phyloP scores from a whole-genome alignment of 2,329 filamentous ascomycete genomes.

The Penicillium sclerotigenum region DNA sequence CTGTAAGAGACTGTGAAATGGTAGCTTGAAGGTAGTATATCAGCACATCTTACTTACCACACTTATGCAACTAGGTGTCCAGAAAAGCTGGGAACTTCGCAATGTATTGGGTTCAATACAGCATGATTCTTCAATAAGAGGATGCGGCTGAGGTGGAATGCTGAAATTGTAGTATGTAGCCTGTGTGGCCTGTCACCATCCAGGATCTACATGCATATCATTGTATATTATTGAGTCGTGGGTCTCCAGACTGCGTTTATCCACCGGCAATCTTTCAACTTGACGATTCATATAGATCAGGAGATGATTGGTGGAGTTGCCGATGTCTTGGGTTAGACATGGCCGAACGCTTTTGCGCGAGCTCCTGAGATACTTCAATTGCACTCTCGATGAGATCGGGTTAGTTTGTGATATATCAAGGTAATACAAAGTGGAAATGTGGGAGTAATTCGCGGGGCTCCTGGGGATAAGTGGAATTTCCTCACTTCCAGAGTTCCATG shows the following conservation, averaged over 20 bases:
- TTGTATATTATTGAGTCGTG: not conserved
- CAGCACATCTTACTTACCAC: not conserved
- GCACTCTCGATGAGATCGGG: not conserved
- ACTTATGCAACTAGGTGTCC: not conserved
- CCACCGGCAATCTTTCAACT: not conserved
- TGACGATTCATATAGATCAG: not conserved
- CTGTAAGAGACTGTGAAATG: not conserved
- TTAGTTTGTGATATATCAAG: not conserved
- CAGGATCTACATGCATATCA: not conserved
- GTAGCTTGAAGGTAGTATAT: not conserved
- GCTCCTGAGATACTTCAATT: not conserved
- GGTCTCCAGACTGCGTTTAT: not conserved
- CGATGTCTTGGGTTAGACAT: not conserved
- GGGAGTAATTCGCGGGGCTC: not conserved
- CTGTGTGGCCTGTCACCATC: not conserved
- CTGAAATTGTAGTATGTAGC: not conserved
- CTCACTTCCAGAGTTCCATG: not conserved
- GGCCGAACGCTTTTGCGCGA: not conserved
- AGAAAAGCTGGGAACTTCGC: not conserved
- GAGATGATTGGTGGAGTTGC: not conserved
- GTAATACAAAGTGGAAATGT: not conserved
- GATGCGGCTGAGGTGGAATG: not conserved
- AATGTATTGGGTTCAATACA: not conserved
- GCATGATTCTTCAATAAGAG: not conserved
- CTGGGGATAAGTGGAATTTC: not conserved